Evolutionary conservation across 805 yeast species (phyloP), one percentile per base, ranked within the genome.

Genomic region (Soucietia sequanensis): DNA sequence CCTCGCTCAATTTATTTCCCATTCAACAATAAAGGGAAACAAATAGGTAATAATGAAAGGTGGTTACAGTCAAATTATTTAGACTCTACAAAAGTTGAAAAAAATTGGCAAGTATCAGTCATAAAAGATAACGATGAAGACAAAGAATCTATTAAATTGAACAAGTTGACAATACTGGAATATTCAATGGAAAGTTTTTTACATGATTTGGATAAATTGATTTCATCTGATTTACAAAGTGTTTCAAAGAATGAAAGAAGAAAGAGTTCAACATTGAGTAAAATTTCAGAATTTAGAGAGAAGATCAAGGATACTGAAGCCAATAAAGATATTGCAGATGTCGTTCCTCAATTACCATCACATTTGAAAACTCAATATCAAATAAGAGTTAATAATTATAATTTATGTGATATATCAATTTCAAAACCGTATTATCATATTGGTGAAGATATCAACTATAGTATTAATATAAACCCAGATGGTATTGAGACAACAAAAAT

Each of bases 381-480:
- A 39, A 52, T 68, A 29, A 39, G 62, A 24, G 66, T 62, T 16
- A 65, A 65, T 41, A 50, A 48, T 30, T 42, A 43, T 12, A 41
- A 50, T 12, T 46, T 67, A n/a, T 68, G 74, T 43, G 40, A 44
- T 9, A 47, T 66, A 15, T 47, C 50, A 5, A 30, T 67, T 19
- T 52, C 68, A 2, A 57, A 58, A 32, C 60, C 69, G 3, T 58
- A 53, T 29, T 65, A 50, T 46, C 65, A 58, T 34, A 40, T 63
- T 16, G 72, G 72, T 13, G 69, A 67, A 20, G 70, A 67, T 35
- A 43, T 67, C 9, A 44, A 55, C 34, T 65, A 59, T 37, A 41
- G 46, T 2, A 42, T 68, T n/a, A 57, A 60, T 31, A 44, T 57
- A 11, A 55, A 53, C 25, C 54, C 56, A 1, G 19, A 29, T 22